phyloP scores from a whole-genome alignment of 495 filamentous ascomycete genomes.

The Talaromyces trachyspermus region DNA sequence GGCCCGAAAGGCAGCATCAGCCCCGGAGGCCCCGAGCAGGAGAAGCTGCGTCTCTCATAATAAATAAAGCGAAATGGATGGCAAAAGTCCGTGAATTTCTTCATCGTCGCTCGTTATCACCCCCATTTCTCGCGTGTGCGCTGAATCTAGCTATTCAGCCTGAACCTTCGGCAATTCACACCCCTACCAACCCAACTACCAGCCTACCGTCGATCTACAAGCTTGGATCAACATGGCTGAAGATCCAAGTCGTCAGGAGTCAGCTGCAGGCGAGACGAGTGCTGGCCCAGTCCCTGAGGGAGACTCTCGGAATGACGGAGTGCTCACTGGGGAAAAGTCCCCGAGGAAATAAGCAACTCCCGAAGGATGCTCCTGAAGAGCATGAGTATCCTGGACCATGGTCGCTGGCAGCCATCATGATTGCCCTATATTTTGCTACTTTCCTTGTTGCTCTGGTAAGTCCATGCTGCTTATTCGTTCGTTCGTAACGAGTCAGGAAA shows the following conservation, averaged over 20 bases:
- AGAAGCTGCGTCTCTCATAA: no score
- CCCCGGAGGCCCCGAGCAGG: neutral
- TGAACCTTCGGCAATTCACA: no score
- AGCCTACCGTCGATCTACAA: neutral
- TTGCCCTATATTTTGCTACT: constrained; percentile 23
- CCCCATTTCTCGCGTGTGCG: no score
- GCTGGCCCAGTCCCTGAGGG: neutral
- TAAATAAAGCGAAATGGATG: no score
- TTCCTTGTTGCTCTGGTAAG: constrained; percentile 30
- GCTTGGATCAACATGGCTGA: neutral
- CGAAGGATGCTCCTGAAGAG: constrained; percentile 5
- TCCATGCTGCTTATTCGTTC: neutral
- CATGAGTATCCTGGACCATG: constrained; percentile 14
- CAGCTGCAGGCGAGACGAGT: neutral
- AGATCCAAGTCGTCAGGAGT: neutral
- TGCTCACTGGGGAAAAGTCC: no score
- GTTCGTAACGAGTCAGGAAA: neutral
- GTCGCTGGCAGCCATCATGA: constrained; percentile 17
- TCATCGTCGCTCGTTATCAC: no score
- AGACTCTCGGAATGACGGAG: no score
- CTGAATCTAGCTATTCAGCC: no score
- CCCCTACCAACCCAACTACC: no score
- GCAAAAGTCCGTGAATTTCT: neutral
- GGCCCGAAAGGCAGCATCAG: neutral
- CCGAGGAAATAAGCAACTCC: neutral